Evolutionary conservation across 345 rosid genomes (phyloP).

Genomic region (rapeseed (Brassica napus)): DNA sequence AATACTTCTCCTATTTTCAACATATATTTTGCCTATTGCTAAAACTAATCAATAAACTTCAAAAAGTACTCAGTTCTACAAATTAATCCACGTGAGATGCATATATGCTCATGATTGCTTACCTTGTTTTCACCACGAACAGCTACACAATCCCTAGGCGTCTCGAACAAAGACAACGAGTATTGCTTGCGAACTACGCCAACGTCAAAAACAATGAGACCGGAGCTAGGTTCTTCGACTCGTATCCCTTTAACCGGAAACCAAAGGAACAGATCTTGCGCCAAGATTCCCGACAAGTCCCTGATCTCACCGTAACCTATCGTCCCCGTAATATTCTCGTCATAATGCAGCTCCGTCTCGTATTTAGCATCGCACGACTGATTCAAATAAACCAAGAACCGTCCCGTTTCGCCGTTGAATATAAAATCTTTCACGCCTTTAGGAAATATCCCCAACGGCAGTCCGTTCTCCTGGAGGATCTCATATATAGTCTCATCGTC

Average conservation of each 20-base stretch:
- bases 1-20: neutral
- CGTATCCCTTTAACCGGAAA: slow-evolving; percentile 82
- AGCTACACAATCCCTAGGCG: slow-evolving; percentile 72
- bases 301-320: slow-evolving; percentile 61
- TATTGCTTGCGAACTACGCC: slow-evolving; percentile 86
- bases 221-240: slow-evolving; percentile 84
- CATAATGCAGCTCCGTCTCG: slow-evolving; percentile 84
- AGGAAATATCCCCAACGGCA: slow-evolving; percentile 83
- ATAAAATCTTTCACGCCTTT: slow-evolving; percentile 63
- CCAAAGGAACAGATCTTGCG: slow-evolving; percentile 90
- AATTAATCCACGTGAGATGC: neutral
- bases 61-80: neutral
- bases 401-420: slow-evolving; percentile 51
- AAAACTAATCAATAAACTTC: neutral
- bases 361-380: slow-evolving; percentile 86
- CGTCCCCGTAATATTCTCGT: slow-evolving; percentile 66
- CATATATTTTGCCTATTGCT: neutral
- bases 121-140: slow-evolving; percentile 32
- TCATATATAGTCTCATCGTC: slow-evolving; percentile 57
- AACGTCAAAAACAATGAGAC: slow-evolving; percentile 83
- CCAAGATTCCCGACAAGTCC: slow-evolving; percentile 68
- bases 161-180: slow-evolving; percentile 80
- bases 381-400: slow-evolving; percentile 70
- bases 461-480: slow-evolving; percentile 56
- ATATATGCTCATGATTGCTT: neutral